phyloP scores from a whole-genome alignment of 2,329 filamentous ascomycete genomes.

The Cercospora sojina region DNA sequence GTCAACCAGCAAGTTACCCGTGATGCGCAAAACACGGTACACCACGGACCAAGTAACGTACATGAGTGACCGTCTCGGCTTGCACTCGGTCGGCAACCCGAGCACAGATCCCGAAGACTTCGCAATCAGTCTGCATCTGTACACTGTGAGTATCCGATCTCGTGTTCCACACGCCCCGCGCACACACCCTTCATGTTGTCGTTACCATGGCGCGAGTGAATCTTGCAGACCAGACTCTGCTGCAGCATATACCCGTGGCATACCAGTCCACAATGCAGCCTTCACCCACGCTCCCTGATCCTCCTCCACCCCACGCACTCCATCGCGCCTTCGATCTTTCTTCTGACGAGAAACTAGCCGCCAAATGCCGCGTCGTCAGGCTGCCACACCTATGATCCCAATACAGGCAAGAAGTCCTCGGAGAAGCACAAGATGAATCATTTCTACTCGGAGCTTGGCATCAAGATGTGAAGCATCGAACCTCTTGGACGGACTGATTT shows the following conservation, averaged over 20 bases:
- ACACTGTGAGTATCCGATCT: slow-evolving; percentile 45
- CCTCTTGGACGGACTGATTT: background rate
- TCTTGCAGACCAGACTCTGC: background rate
- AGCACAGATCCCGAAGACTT: slow-evolving; percentile 60
- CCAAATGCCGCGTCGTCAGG: slow-evolving; percentile 83
- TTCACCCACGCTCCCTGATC: background rate
- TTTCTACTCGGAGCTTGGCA: slow-evolving; percentile 64
- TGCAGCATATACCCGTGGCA: background rate
- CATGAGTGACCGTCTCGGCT: slow-evolving; percentile 83
- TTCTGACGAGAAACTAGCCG: slow-evolving; percentile 51
- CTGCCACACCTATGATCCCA: slow-evolving; percentile 76
- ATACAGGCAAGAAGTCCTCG: slow-evolving; percentile 71
- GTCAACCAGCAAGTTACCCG: slow-evolving; percentile 31
- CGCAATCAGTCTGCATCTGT: slow-evolving; percentile 76
- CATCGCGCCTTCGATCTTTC: background rate
- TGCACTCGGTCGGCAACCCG: slow-evolving; percentile 79
- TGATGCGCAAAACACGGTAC: slow-evolving; percentile 57
- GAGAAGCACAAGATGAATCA: slow-evolving; percentile 60
- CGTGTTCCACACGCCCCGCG: background rate
- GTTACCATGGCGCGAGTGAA: background rate
- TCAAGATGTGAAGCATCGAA: slow-evolving; percentile 26
- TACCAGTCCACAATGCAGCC: background rate
- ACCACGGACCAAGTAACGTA: slow-evolving; percentile 75
- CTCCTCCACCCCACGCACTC: background rate
- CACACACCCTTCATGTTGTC: background rate